Evolutionary conservation across 2,329 filamentous ascomycete species (phyloP), one percentile per base, ranked within the genome.

Genomic region (Fonsecaea erecta): DNA sequence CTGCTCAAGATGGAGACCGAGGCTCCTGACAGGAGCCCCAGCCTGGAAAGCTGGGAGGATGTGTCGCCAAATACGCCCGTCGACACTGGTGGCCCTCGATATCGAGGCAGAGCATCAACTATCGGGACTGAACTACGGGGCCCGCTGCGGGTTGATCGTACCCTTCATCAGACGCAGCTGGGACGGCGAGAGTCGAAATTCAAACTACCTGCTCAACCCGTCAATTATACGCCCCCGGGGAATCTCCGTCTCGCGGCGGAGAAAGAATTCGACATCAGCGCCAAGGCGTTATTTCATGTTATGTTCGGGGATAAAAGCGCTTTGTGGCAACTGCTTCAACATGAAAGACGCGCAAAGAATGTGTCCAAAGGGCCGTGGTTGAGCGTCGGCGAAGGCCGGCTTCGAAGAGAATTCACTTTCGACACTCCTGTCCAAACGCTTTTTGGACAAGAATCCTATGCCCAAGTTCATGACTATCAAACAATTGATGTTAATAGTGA

Each of bases 241-340:
- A 93, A 96, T 86, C 86, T 89, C 59, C 84, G 86, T 69, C 85
- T 90, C 70, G 89, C 89, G 7, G 86, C 91, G 0, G 91, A 96
- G 75, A 87, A 91, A 67, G 86, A 92, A 70, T 97, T 96, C 75
- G 90, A 96, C 70, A 89, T 98, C 66, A 96, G 92, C 68, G 90
- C 95, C 53, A 98, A 99, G 77, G 92, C 92, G 0, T 88, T 97
- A 64, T 99, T 98, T 77, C 94, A 98, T 74, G 91, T 98, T 16
- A 85, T 99, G 58, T 99, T 98, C 77, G 95, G 95, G 40, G 95
- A 99, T 77, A 96, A 94, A 79, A 96, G 92, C 75, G 92, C 93
- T 35, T 89, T 98, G 43, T 99, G 97, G 79, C 92, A 95, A 72
- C 88, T 94, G 73, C 83, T 98, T 32, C 94, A 97, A 75, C 90